Percentiles rank a stretch among this genome's conserved stretches.
phyloP scores from a whole-genome alignment of 805 yeast genomes.

The Hemisphaericaspora nanyangensis region DNA sequence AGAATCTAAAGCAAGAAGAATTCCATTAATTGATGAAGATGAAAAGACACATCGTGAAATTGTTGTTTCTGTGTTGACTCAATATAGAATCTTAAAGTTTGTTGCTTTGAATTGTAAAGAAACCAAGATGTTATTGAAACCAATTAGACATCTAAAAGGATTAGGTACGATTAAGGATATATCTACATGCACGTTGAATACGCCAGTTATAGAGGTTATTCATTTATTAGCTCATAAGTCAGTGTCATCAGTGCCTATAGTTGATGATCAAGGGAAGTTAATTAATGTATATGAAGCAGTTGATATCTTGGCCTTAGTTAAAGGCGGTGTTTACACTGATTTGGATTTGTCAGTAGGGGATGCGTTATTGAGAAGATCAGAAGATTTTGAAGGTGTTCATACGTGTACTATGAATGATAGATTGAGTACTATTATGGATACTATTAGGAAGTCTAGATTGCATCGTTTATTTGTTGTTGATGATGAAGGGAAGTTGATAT shows the following conservation, averaged over 20 bases:
- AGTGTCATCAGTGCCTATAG: slow-evolving; percentile 91
- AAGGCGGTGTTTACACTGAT: slow-evolving; percentile 92
- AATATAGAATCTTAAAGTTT: slow-evolving; percentile 91
- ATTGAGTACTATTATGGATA: slow-evolving; percentile 85
- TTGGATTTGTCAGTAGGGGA: slow-evolving; percentile 90
- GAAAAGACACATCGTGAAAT: slow-evolving; percentile 90
- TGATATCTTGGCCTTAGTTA: slow-evolving; percentile 86
- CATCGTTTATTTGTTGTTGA: slow-evolving; percentile 93
- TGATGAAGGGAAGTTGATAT: slow-evolving; percentile 68
- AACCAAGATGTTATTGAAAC: slow-evolving; percentile 75
- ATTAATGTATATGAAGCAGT: slow-evolving; percentile 94
- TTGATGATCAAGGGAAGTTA: slow-evolving; percentile 65
- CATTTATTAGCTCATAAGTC: slow-evolving; percentile 71
- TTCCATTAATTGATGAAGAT: slow-evolving; percentile 91
- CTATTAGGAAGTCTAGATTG: slow-evolving; percentile 83
- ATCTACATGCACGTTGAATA: slow-evolving; percentile 81
- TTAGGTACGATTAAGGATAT: slow-evolving; percentile 52
- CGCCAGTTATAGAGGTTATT: slow-evolving; percentile 93
- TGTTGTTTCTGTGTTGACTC: slow-evolving; percentile 92
- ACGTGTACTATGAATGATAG: slow-evolving; percentile 89
- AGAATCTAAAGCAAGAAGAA: slow-evolving; percentile 82
- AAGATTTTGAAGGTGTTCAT: slow-evolving; percentile 96
- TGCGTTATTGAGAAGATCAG: slow-evolving; percentile 88
- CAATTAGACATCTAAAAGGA: slow-evolving; percentile 66
- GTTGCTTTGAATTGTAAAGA: slow-evolving; percentile 96